Evolutionary conservation across 1,284 basidiomycete genomes (phyloP).

Genomic region (Microstroma glucosiphilum): DNA sequence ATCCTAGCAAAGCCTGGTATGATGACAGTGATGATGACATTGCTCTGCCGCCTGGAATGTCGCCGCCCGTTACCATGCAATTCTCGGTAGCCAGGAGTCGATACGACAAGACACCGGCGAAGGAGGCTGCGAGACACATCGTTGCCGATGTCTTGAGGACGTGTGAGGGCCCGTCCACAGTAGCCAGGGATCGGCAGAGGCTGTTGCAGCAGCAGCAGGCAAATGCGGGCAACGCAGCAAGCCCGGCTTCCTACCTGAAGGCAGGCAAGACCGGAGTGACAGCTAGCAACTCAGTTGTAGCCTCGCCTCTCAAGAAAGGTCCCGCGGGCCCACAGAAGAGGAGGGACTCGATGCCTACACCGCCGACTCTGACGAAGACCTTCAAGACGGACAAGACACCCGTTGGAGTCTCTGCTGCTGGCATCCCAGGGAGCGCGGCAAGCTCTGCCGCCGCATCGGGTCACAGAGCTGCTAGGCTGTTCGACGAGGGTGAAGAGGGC

Average conservation of each 20-base stretch:
- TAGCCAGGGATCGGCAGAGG: background rate
- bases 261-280: background rate
- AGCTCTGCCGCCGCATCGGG: background rate
- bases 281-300: background rate
- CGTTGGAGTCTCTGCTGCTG: background rate
- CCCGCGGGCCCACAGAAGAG: constrained; percentile 18
- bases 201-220: background rate
- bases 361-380: constrained; percentile 40
- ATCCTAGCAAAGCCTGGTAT: constrained; percentile 28
- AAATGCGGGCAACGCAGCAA: background rate
- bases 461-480: constrained; percentile 23
- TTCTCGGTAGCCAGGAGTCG: constrained; percentile 67
- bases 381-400: background rate
- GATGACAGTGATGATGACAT: constrained; percentile 48
- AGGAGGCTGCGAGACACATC: constrained; percentile 44
- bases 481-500: constrained; percentile 39
- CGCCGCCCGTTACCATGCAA: constrained; percentile 75
- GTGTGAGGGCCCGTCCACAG: constrained; percentile 18
- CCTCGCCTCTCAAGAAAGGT: constrained; percentile 28
- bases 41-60: constrained; percentile 63
- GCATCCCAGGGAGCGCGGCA: background rate
- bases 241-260: background rate
- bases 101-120: constrained; percentile 58
- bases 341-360: constrained; percentile 43
- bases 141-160: constrained; percentile 47